Conservation (phyloP, 306 rosid species). For the Malus sieversii region DNA sequence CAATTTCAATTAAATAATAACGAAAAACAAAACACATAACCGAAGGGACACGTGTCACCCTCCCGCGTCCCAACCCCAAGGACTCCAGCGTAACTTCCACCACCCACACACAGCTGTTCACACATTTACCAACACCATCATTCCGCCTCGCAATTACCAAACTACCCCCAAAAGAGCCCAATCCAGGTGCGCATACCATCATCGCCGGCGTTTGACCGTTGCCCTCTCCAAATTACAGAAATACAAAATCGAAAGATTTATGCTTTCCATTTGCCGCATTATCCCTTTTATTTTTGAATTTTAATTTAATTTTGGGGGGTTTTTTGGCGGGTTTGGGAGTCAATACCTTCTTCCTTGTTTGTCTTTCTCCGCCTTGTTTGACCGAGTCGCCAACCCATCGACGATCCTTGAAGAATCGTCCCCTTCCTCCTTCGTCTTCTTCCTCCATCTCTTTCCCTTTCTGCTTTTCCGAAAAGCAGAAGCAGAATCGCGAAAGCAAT, state of each 20-base stretch:
- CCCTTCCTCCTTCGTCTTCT: background rate
- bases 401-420: constrained; percentile 4
- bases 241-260: too few species aligned
- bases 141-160: background rate
- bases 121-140: constrained; percentile 23
- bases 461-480: background rate
- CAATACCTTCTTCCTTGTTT: background rate
- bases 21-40: background rate
- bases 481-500: background rate
- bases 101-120: constrained; percentile 17
- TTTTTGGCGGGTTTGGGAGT: background rate
- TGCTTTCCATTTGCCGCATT: background rate
- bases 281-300: background rate
- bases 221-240: background rate
- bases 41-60: constrained; percentile 1
- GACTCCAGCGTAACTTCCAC: constrained; percentile 4
- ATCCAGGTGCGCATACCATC: background rate
- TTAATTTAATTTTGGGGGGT: background rate
- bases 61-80: background rate
- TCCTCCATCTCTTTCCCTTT: background rate
- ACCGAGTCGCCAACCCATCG: constrained; percentile 42
- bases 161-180: background rate
- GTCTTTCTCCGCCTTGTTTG: constrained; percentile 45
- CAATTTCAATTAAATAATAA: background rate
- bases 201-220: constrained; percentile 34